A percentile compares a stretch with the other conserved stretches of the same genome.
Conservation (phyloP, 2,329 filamentous ascomycete genomes). For the Talaromyces atroroseus region DNA sequence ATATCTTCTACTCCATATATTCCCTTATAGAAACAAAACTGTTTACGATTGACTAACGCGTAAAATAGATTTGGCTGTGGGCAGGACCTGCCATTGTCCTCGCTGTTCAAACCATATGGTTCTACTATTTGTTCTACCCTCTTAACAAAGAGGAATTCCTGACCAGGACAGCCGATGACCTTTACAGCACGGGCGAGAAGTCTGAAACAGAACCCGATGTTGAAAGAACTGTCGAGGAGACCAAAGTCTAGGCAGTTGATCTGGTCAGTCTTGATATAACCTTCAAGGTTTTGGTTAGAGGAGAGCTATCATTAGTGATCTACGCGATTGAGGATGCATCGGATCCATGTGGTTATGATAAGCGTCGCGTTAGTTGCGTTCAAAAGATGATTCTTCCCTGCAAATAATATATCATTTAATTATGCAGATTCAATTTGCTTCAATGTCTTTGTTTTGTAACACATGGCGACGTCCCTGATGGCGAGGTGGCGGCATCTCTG, state of each 20-base stretch:
- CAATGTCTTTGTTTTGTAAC: background rate
- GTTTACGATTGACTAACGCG: background rate
- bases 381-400: background rate
- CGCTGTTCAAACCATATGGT: slow-evolving; percentile 43
- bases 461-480: too few relatives aligned
- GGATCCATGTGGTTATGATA: background rate
- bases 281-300: background rate
- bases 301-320: background rate
- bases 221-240: background rate
- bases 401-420: background rate
- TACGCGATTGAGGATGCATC: background rate
- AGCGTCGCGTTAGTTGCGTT: background rate
- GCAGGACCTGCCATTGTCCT: slow-evolving; percentile 47
- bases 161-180: slow-evolving; percentile 15
- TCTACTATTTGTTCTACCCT: slow-evolving; percentile 43
- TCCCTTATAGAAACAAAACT: background rate
- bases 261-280: background rate
- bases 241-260: slow-evolving; percentile 2
- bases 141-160: slow-evolving; percentile 48
- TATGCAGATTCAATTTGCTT: background rate
- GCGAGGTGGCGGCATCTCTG: too few relatives aligned
- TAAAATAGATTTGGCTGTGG: slow-evolving; percentile 27
- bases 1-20: slow-evolving; percentile 30
- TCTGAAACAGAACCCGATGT: background rate
- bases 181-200: background rate